These are phyloP conservation scores for Thamnidium elegans DNA, from an alignment of 192 early-diverging fungal genomes.

Conservation along the genomic window DNA sequence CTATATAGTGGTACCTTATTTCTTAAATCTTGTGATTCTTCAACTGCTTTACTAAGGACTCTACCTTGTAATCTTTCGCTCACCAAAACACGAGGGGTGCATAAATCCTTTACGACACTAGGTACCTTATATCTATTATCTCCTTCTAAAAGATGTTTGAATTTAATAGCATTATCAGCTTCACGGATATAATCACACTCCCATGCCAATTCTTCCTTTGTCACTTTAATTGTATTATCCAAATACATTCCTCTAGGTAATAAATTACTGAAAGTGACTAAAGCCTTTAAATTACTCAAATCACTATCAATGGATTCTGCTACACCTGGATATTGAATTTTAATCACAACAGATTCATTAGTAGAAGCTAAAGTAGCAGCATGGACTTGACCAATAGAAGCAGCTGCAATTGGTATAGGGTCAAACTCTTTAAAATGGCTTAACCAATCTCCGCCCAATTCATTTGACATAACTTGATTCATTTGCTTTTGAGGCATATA, in stretches of 20 bases:
- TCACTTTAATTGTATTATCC: constrained; percentile 92
- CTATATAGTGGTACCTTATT: constrained; percentile 42
- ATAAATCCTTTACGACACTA: constrained; percentile 61
- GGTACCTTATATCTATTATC: constrained; percentile 74
- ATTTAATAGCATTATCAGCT: constrained; percentile 70
- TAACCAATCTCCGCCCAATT: constrained; percentile 75
- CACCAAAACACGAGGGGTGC: constrained; percentile 71
- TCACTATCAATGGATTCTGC: constrained; percentile 86
- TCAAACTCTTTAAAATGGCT: constrained; percentile 65
- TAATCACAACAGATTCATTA: constrained; percentile 72
- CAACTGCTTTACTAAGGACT: constrained; percentile 58
- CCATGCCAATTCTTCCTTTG: constrained; percentile 84
- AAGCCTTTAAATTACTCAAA: constrained; percentile 73
- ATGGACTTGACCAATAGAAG: constrained; percentile 86
- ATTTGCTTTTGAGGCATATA: constrained; percentile 92
- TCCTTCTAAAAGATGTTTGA: constrained; percentile 58
- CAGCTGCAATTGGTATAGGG: constrained; percentile 88
- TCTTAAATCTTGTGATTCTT: constrained; percentile 55
- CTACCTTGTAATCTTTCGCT: constrained; percentile 77
- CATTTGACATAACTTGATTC: constrained; percentile 62
- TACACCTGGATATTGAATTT: constrained; percentile 97
- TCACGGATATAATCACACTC: constrained; percentile 93
- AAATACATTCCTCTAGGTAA: constrained; percentile 93
- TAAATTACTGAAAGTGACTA: constrained; percentile 78
- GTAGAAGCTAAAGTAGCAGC: constrained; percentile 48